phyloP scores from a whole-genome alignment of 1,284 basidiomycete genomes.

The Ceratobasidium sp. region DNA sequence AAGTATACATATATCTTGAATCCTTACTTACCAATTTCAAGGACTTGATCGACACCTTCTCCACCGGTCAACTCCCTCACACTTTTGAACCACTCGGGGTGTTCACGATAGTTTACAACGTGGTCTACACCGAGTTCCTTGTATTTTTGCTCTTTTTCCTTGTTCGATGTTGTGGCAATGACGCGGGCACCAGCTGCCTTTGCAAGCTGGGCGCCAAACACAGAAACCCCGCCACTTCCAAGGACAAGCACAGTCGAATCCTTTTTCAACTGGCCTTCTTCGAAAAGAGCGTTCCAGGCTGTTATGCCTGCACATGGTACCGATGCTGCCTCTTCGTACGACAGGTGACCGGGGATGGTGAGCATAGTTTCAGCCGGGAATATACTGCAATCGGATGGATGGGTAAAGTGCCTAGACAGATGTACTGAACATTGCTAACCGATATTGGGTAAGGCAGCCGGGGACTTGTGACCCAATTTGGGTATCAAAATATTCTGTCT shows the following conservation, averaged over 20 bases:
- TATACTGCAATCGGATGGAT: slow-evolving; percentile 20
- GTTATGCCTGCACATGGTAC: slow-evolving; percentile 56
- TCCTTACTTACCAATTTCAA: slow-evolving; percentile 8
- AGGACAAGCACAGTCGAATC: slow-evolving; percentile 61
- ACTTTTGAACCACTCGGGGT: slow-evolving; percentile 62
- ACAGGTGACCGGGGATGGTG: slow-evolving; percentile 4
- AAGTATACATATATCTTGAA: neutral
- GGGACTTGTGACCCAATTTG: neutral
- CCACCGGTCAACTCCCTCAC: slow-evolving; percentile 52
- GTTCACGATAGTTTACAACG: slow-evolving; percentile 64
- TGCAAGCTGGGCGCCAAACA: no score
- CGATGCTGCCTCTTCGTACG: slow-evolving; percentile 43
- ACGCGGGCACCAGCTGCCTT: no score
- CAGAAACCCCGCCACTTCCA: slow-evolving; percentile 69
- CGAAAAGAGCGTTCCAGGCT: slow-evolving; percentile 34
- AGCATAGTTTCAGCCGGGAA: slow-evolving; percentile 23
- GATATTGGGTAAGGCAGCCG: neutral
- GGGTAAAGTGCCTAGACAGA: neutral
- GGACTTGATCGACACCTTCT: slow-evolving; percentile 10
- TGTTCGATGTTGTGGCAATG: slow-evolving; percentile 64
- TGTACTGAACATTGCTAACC: neutral
- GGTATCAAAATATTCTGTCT: slow-evolving; percentile 44
- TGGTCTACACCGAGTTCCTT: slow-evolving; percentile 58
- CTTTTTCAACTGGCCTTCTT: neutral
- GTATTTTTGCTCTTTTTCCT: slow-evolving; percentile 61